Conservation (phyloP, 1,284 basidiomycete genomes). For the Ganoderma multipileum region DNA sequence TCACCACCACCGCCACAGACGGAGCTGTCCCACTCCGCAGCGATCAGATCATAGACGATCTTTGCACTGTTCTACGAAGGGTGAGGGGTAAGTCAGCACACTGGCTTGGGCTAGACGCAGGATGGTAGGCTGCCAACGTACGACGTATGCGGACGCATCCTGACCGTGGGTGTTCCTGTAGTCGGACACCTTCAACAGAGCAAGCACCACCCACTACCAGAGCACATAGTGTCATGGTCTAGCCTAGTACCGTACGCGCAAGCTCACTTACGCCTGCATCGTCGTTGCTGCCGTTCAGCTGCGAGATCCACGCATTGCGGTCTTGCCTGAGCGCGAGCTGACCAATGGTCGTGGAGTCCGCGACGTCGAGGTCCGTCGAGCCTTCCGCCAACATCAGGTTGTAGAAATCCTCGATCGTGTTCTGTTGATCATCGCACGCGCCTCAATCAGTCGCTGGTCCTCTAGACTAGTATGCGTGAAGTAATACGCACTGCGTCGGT, state of each 20-base stretch:
- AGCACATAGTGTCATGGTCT: not conserved
- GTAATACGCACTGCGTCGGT: conserved; percentile 52
- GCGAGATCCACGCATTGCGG: conserved; percentile 46
- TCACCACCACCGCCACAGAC: conserved; percentile 50
- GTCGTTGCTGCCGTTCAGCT: conserved; percentile 55
- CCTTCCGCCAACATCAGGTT: conserved; percentile 57
- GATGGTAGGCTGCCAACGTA: conserved; percentile 28
- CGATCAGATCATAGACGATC: conserved; percentile 56
- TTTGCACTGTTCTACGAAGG: conserved; percentile 46
- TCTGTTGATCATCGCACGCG: conserved; percentile 39
- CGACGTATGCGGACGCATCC: conserved; percentile 46
- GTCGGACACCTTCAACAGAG: conserved; percentile 61
- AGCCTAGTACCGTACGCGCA: no score
- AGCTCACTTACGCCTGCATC: conserved; percentile 50
- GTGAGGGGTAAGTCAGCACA: not conserved
- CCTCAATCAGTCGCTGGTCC: not conserved
- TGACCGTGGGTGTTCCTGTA: conserved; percentile 50
- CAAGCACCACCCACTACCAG: conserved; percentile 56
- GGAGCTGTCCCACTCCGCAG: conserved; percentile 48
- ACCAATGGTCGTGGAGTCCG: conserved; percentile 52
- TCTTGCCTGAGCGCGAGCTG: conserved; percentile 43
- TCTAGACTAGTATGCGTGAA: not conserved
- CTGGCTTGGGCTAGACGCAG: not conserved
- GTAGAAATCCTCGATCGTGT: conserved; percentile 60
- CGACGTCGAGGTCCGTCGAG: conserved; percentile 47